Evolutionary conservation across 2,329 filamentous ascomycete genomes (phyloP).

Genomic region (Phaeosphaeriaceae sp.): DNA sequence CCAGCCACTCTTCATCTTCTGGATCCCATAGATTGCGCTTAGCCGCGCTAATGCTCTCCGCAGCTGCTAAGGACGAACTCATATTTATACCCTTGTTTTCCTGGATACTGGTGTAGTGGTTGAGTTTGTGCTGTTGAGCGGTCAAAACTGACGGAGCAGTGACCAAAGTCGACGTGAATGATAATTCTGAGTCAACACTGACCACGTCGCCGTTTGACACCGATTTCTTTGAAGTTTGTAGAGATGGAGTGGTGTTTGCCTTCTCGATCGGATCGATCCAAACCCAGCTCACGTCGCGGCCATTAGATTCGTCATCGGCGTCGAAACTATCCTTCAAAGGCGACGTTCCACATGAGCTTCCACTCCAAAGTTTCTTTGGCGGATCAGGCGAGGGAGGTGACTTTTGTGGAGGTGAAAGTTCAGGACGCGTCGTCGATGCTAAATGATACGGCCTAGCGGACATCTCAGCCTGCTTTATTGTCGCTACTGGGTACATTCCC

Average conservation of each 20-base stretch:
- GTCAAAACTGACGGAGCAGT: neutral
- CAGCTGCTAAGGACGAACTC: neutral
- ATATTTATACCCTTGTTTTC: neutral
- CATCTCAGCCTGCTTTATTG: neutral
- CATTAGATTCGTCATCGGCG: too few relatives aligned
- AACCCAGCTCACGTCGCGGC: too few relatives aligned
- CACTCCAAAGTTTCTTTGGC: too few relatives aligned
- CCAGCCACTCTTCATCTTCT: conserved; percentile 17
- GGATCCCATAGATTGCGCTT: conserved; percentile 15
- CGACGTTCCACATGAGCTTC: too few relatives aligned
- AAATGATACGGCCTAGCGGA: neutral
- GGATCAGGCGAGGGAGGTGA: too few relatives aligned
- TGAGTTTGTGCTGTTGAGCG: neutral
- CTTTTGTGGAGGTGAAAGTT: neutral
- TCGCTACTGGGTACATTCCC: neutral
- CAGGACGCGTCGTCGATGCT: neutral
- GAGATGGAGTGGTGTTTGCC: neutral
- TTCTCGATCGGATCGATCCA: neutral
- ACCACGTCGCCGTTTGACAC: neutral
- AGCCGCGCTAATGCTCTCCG: neutral
- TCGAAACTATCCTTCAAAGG: too few relatives aligned
- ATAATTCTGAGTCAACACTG: neutral
- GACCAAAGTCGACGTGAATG: neutral
- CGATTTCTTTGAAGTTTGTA: neutral
- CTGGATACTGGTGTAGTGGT: neutral